These are phyloP conservation scores for Tricholomella constricta DNA, from an alignment of 768 basidiomycete species.

Conservation along the genomic window DNA sequence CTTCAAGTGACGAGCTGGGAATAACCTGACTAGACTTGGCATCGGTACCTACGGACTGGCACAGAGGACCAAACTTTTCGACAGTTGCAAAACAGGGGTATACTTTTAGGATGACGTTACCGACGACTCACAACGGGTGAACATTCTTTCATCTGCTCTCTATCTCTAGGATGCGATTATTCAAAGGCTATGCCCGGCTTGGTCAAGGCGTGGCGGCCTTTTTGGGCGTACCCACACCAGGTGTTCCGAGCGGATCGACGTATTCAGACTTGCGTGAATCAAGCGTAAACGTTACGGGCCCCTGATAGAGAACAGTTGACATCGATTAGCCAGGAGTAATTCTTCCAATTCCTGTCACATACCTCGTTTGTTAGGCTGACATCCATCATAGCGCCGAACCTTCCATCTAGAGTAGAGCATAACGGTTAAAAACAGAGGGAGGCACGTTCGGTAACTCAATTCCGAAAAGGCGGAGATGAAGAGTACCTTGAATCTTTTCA, in stretches of 20 bases:
- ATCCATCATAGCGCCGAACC: conserved; percentile 96
- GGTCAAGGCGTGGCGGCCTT: conserved; percentile 2
- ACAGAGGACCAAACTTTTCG: no score
- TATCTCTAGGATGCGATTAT: not conserved
- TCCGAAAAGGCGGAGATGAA: conserved; percentile 1
- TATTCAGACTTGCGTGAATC: conserved; percentile 83
- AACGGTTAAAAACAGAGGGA: no score
- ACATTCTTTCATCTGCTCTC: conserved; percentile 1
- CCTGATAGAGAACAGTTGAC: conserved; percentile 43
- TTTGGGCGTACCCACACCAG: conserved; percentile 12
- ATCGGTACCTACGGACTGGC: no score
- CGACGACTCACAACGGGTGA: conserved; percentile 4
- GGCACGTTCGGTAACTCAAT: conserved; percentile 6
- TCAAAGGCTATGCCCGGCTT: not conserved
- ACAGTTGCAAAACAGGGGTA: not conserved
- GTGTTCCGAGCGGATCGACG: conserved; percentile 29
- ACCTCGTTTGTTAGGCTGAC: conserved; percentile 89
- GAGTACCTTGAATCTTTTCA: conserved; percentile 77
- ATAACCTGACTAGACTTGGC: no score
- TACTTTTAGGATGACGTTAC: conserved; percentile 1
- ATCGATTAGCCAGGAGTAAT: conserved; percentile 35
- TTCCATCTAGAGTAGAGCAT: conserved; percentile 68
- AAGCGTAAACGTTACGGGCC: conserved; percentile 83
- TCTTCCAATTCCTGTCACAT: no score
- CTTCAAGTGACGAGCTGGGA: no score